These are phyloP conservation scores for Pyrus communis DNA, from an alignment of 306 rosid species.

Conservation along the genomic window DNA sequence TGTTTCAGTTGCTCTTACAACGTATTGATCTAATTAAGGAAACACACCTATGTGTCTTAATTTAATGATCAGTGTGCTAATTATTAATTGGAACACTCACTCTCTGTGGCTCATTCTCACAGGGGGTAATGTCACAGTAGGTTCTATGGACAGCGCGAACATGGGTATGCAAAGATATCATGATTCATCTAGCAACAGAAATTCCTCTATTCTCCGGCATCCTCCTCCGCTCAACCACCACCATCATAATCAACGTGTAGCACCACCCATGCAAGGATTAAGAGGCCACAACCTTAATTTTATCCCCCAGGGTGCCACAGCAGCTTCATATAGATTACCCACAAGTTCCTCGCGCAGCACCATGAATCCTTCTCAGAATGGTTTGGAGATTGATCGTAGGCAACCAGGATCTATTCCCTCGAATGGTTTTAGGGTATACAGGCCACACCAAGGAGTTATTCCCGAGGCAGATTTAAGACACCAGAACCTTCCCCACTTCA, in stretches of 20 bases:
- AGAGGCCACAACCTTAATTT: conserved; percentile 60
- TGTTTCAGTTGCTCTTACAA: neutral
- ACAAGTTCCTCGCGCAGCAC: conserved; percentile 43
- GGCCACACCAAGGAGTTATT: conserved; percentile 47
- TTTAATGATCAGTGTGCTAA: neutral
- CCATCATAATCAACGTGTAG: conserved; percentile 53
- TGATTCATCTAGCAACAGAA: conserved; percentile 48
- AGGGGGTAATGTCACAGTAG: conserved; percentile 36
- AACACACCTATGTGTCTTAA: neutral
- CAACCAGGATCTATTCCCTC: conserved; percentile 46
- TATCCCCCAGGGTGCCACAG: conserved; percentile 45
- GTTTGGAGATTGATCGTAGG: conserved; percentile 59
- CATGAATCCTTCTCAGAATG: conserved; percentile 41
- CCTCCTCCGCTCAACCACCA: conserved; percentile 49
- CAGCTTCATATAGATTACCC: conserved; percentile 61
- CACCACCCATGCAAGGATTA: conserved; percentile 52
- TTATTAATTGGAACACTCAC: conserved; percentile 3
- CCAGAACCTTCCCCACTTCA: conserved; percentile 51
- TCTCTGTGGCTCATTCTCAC: conserved; percentile 5
- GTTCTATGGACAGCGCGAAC: conserved; percentile 46
- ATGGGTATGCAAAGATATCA: conserved; percentile 74
- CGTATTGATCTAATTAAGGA: neutral
- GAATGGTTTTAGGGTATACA: conserved; percentile 52
- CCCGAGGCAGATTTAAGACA: conserved; percentile 56
- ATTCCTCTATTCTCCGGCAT: conserved; percentile 48